These are phyloP conservation scores for Blastocystis sp. DNA, from an alignment of 352 stramenopile genomes.

Conservation along the genomic window DNA sequence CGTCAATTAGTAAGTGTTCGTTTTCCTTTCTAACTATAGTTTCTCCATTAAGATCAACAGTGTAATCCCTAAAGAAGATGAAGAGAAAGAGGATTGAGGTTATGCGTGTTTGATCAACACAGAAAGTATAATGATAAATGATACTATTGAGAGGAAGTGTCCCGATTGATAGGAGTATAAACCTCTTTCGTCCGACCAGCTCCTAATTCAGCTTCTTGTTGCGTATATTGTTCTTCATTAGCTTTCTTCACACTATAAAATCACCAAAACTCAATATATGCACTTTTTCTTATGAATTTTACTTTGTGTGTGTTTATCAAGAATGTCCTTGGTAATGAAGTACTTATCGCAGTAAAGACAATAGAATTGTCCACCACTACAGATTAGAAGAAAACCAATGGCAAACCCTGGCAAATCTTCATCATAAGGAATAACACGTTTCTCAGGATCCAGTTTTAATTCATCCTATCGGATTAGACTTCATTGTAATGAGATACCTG, in stretches of 20 bases:
- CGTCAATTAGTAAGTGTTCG: background rate
- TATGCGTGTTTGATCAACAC: constrained; percentile 12
- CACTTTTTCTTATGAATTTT: constrained; percentile 61
- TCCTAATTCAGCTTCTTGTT: constrained; percentile 45
- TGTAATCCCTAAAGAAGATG: background rate
- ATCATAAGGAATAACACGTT: constrained; percentile 44
- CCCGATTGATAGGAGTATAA: constrained; percentile 35
- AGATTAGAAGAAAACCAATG: background rate
- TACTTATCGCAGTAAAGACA: constrained; percentile 62
- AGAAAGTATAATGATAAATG: constrained; percentile 4
- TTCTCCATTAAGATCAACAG: constrained; percentile 33
- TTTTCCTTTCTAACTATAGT: background rate
- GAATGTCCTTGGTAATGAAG: constrained; percentile 56
- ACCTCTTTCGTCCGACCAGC: constrained; percentile 54
- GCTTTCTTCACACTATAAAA: constrained; percentile 53
- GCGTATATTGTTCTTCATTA: constrained; percentile 61
- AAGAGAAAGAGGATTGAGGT: constrained; percentile 41
- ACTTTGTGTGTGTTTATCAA: constrained; percentile 23
- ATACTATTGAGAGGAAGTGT: background rate
- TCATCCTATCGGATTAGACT: constrained; percentile 17
- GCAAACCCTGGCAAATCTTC: constrained; percentile 59
- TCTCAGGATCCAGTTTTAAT: constrained; percentile 61
- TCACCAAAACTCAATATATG: background rate
- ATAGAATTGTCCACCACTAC: constrained; percentile 59
- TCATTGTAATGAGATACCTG: background rate